Conservation (phyloP, 1,284 basidiomycete species). For the Ganoderma resinaceum region DNA sequence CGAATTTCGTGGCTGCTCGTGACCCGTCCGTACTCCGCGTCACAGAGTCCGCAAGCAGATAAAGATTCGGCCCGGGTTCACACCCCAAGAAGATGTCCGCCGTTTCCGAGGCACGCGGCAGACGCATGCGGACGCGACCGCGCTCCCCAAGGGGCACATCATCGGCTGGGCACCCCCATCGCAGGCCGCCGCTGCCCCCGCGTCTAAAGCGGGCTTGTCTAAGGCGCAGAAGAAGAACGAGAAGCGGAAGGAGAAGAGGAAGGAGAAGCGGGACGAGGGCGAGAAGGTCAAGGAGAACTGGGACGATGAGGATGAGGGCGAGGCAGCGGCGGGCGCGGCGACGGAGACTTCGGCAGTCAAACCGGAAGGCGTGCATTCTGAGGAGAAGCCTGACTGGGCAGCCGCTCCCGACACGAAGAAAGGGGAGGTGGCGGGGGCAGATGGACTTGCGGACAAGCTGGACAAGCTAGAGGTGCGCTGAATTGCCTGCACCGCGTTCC, state of each 20-base stretch:
- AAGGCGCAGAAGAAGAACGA: constrained; percentile 84
- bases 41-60: constrained; percentile 86
- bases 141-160: constrained; percentile 78
- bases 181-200: constrained; percentile 36
- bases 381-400: constrained; percentile 32
- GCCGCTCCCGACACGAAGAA: constrained; percentile 27
- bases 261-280: constrained; percentile 52
- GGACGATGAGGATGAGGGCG: constrained; percentile 77
- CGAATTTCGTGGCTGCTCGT: constrained; percentile 1
- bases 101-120: constrained; percentile 84
- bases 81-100: constrained; percentile 91
- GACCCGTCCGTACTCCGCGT: background rate
- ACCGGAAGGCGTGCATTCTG: constrained; percentile 23
- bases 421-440: constrained; percentile 27
- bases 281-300: constrained; percentile 70
- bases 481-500: constrained; percentile 19
- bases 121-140: constrained; percentile 67
- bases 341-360: constrained; percentile 14
- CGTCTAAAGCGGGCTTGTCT: constrained; percentile 42
- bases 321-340: constrained; percentile 33
- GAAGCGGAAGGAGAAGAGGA: constrained; percentile 73
- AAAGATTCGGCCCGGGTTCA: constrained; percentile 92
- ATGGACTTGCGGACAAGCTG: constrained; percentile 50
- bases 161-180: constrained; percentile 79
- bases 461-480: constrained; percentile 50